Evolutionary conservation across 257 asterid species (phyloP).

Genomic region (Jacaranda copaia): DNA sequence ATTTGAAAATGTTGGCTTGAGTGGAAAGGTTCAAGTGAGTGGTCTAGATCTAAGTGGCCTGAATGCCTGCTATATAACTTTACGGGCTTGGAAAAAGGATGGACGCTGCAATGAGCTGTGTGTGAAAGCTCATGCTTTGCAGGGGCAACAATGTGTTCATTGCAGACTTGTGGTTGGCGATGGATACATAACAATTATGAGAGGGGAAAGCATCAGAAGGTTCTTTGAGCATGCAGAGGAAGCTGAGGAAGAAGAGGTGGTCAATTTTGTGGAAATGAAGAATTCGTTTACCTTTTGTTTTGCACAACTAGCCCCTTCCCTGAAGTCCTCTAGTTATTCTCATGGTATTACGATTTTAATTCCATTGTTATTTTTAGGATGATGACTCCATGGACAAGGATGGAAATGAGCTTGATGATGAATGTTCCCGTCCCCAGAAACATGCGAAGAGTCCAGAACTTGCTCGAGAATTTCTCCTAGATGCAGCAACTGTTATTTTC

Average conservation of each 20-base stretch:
- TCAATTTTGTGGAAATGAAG: conserved; percentile 22
- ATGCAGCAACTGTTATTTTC: conserved; percentile 77
- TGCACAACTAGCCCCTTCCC: not conserved
- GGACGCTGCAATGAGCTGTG: conserved; percentile 68
- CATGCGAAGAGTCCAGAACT: conserved; percentile 88
- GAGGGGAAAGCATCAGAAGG: conserved; percentile 65
- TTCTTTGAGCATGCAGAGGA: conserved; percentile 83
- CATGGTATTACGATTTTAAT: conserved; percentile 7
- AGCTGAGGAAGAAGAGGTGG: conserved; percentile 81
- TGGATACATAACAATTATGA: conserved; percentile 60
- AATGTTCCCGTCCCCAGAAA: conserved; percentile 79
- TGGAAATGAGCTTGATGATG: conserved; percentile 70
- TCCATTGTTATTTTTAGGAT: conserved; percentile 49
- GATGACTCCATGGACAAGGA: conserved; percentile 80
- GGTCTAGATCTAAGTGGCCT: conserved; percentile 70
- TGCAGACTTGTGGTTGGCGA: conserved; percentile 77
- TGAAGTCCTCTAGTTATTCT: not conserved
- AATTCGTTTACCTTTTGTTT: not conserved
- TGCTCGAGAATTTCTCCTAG: conserved; percentile 79
- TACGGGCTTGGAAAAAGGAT: conserved; percentile 71
- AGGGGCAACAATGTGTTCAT: conserved; percentile 73
- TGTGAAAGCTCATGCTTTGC: conserved; percentile 75
- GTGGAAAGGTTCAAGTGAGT: conserved; percentile 62
- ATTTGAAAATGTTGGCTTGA: conserved; percentile 71
- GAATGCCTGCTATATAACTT: conserved; percentile 64